Evolutionary conservation across 2,329 filamentous ascomycete genomes (phyloP), one percentile per base, ranked within the genome.

Genomic region (Kalaharituber pfeilii): DNA sequence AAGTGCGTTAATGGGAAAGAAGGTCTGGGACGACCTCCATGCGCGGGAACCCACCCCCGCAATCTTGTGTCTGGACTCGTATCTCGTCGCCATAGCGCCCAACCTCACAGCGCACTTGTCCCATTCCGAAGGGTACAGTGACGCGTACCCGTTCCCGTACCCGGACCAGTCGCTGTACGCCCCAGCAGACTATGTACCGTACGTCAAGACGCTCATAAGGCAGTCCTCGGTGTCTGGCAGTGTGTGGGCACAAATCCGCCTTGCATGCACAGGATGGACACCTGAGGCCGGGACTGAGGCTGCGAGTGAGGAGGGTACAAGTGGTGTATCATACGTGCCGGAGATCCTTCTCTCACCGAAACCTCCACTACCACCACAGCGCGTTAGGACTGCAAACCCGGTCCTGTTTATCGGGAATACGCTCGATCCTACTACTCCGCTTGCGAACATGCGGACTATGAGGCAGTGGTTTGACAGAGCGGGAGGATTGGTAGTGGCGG

Each of bases 21-120:
- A 67, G 67, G 0, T 65, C 64, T 3, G 62, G 69, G 72, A 24
- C 66, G 69, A 2, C 68, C 6, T 62, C 57, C 8, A 26, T 57
- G 58, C 25, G 52, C 55, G 15, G 56, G 65, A 53, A 49, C 62
- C 25, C 18, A 52, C 58, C 2, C 26, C 60, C n/a, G 64, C 65
- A 2, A 69, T 71, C 56, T 71, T 72, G 0, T 75, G 73, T 72
- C 72, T 72, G 2, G 75, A 75, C 65, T 68, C 75, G 8, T n/a
- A n/a, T n/a, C n/a, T n/a, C n/a, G n/a, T n/a, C n/a, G n/a, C n/a
- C n/a, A n/a, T n/a, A n/a, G 71, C 73, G 25, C 70, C 71, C 2
- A 71, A 72, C 11, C 73, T 73, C 57, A n/a, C n/a, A n/a, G n/a
- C n/a, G n/a, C n/a, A n/a, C n/a, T n/a, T n/a, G n/a, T n/a, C n/a